Base-by-base conservation (phyloP, 2,329 filamentous ascomycete genomes). In the Podosphaera xanthii region DNA sequence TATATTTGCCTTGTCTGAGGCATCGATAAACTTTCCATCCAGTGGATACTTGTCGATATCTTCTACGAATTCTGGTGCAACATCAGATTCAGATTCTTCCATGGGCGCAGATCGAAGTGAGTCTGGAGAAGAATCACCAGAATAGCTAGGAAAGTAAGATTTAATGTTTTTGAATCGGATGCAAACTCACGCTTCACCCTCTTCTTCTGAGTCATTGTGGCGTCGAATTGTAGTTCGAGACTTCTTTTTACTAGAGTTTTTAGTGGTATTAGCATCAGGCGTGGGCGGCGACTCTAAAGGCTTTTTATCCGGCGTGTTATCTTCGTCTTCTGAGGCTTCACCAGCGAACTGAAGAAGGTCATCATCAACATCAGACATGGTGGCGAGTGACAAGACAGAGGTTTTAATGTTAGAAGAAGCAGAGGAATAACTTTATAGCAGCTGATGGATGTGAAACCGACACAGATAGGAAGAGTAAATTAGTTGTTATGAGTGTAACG, bases 261-360 rank as follows among this genome's bases (percentile, higher is more conserved):
- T 70, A 2, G 69, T 63, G 4, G 71, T 67, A 59, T 62, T 66
- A 65, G 46, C 71, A 65, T 62, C 75, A 72, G 62, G 76, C 73
- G 80, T 78, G 58, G 75, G 75, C 54, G 80, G 78, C 44, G 72
- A 76, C 64, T 76, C 74, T 67, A 80, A 73, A 70, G 79, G 76
- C 66, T 72, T 72, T 66, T 75, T 74, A 71, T 75, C 73, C 58
- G 64, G 63, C 54, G 60, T 64, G 50, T 67, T 68, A 74, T 79
- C 79, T 67, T 77, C 79, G 60, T 80, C 79, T 63, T 71, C 71
- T 58, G 75, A 77, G 62, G 80, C 84, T 65, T 87, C 88, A 67
- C 88, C 92, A 59, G 90, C 92, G 64, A 97, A 82, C 68, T 87
- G 90, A 64, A 97, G 84, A 64, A 97, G 83, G 74, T 96, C 91